These are phyloP conservation scores for Pachysandra terminalis DNA, from an alignment of 164 flowering plant genomes.

Conservation along the genomic window DNA sequence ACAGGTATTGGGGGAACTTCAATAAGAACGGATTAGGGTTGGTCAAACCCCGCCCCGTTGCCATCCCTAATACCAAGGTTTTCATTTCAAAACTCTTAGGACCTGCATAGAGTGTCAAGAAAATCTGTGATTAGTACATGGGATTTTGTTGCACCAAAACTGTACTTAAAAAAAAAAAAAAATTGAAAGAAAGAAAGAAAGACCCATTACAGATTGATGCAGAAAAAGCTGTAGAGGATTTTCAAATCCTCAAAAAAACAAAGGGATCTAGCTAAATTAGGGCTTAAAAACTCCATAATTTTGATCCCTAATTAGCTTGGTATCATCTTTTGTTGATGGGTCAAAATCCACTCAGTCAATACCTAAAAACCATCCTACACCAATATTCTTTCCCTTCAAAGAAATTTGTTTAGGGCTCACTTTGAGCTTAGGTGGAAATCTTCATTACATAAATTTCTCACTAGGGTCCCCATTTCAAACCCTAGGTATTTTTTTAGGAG, in stretches of 20 bases:
- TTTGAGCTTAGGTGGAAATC: conserved; percentile 3
- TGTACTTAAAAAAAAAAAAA: too few relatives aligned
- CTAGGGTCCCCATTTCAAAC: conserved; percentile 7
- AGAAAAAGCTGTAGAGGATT: background rate
- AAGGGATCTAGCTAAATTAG: conserved; percentile 44
- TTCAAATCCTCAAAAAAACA: conserved; percentile 41
- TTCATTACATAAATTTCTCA: conserved; percentile 2
- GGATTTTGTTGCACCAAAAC: too few relatives aligned
- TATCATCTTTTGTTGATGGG: conserved; percentile 79
- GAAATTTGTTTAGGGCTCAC: conserved; percentile 27
- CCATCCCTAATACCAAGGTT: too few relatives aligned
- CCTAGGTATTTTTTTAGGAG: background rate
- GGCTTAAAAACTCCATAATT: conserved; percentile 20
- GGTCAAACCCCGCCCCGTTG: too few relatives aligned
- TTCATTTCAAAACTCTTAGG: too few relatives aligned
- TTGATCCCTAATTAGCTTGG: conserved; percentile 62
- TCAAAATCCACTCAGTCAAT: conserved; percentile 76
- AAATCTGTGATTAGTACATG: too few relatives aligned
- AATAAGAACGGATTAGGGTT: too few relatives aligned
- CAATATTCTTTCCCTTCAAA: conserved; percentile 51
- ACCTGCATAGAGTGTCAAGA: too few relatives aligned
- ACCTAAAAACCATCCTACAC: conserved; percentile 67
- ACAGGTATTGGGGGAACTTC: too few relatives aligned
- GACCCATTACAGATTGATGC: too few relatives aligned
- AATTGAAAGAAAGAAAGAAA: too few relatives aligned